Evolutionary conservation across 2,329 filamentous ascomycete genomes (phyloP).

Genomic region (Arthrobotrys sinensis): DNA sequence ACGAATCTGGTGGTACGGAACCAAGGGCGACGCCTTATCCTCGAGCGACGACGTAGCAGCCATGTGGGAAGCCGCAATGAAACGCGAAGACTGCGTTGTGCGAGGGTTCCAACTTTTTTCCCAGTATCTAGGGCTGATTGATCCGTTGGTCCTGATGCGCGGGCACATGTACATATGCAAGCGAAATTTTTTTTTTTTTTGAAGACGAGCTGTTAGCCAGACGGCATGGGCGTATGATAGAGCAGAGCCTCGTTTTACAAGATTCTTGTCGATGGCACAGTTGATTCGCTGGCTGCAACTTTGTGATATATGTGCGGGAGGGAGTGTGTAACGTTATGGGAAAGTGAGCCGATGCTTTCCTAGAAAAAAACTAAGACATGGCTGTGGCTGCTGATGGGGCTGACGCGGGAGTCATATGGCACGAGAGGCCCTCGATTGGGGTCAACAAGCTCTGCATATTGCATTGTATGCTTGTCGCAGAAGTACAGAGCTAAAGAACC

Average conservation of each 20-base stretch:
- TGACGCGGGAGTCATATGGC: slow-evolving; percentile 23
- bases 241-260: slow-evolving; percentile 25
- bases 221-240: background rate
- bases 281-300: slow-evolving; percentile 18
- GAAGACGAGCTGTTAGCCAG: background rate
- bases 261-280: background rate
- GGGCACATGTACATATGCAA: slow-evolving; percentile 27
- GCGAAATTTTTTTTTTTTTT: background rate
- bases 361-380: background rate
- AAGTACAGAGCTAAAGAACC: background rate
- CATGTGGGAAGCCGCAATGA: slow-evolving; percentile 8
- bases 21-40: background rate
- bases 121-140: slow-evolving; percentile 1
- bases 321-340: slow-evolving; percentile 47
- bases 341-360: background rate
- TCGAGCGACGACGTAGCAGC: slow-evolving; percentile 1
- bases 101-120: background rate
- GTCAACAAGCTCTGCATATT: slow-evolving; percentile 10
- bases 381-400: slow-evolving; percentile 30
- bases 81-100: slow-evolving; percentile 43
- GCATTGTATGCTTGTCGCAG: slow-evolving; percentile 24
- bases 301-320: slow-evolving; percentile 12
- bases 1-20: slow-evolving; percentile 55
- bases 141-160: slow-evolving; percentile 8
- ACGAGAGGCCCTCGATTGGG: slow-evolving; percentile 3